These are phyloP conservation scores for Mycena vitilis DNA, from an alignment of 768 basidiomycete species.

Conservation along the genomic window DNA sequence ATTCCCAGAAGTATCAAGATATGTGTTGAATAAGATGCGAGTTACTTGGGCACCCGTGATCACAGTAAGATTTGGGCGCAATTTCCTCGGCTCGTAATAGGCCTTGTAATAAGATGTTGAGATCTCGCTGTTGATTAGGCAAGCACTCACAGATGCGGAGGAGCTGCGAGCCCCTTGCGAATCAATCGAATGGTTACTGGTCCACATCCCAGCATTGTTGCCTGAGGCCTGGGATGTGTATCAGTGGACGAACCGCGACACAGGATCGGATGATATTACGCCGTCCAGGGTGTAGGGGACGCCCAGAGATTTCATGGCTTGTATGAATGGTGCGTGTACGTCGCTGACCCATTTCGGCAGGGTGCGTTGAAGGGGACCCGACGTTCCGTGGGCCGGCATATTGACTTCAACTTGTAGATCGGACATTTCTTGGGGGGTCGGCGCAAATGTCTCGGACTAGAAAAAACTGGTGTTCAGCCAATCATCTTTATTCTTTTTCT, in stretches of 20 bases:
- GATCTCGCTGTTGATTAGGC: background rate
- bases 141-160: conserved; percentile 12
- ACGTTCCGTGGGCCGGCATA: conserved; percentile 15
- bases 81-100: conserved; percentile 64
- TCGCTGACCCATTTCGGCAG: conserved; percentile 29
- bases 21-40: conserved; percentile 34
- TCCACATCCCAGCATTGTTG: conserved; percentile 35
- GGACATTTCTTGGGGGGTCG: conserved; percentile 8
- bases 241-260: background rate
- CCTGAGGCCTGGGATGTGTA: conserved; percentile 26
- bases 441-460: conserved; percentile 24
- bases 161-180: conserved; percentile 6
- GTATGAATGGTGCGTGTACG: conserved; percentile 12
- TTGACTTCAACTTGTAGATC: conserved; percentile 19
- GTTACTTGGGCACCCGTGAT: conserved; percentile 42
- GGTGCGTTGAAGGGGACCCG: conserved; percentile 32
- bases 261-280: background rate
- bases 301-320: conserved; percentile 15
- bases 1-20: conserved; percentile 5
- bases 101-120: conserved; percentile 42
- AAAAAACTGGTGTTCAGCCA: background rate
- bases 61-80: conserved; percentile 45
- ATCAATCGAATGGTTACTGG: conserved; percentile 19
- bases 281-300: conserved; percentile 22
- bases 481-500: too few species aligned